Base-by-base conservation (phyloP, 1,284 basidiomycete species). In the Ustilago bromivora region DNA sequence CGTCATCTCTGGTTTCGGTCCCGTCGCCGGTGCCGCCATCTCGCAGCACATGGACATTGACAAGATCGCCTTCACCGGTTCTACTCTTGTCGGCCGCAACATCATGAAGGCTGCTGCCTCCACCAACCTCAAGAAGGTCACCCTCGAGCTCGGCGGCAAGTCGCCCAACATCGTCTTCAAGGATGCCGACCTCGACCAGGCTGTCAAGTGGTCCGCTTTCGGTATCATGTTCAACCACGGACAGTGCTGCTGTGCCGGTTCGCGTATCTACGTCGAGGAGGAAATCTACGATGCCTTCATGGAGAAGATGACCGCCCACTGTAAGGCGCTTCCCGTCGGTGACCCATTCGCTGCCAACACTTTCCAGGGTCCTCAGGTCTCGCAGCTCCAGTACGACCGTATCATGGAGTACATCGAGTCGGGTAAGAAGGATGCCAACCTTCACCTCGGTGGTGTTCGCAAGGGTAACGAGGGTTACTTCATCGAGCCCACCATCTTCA, bases 351-450 rank as follows among this genome's bases (percentile, higher is more conserved):
- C 87, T 15, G 82, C 86, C 2, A 89, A 89, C 47, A 90, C 91
- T 46, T 90, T 91, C 88, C 94, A 95, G 85, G 95, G 95, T 51
- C 94, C 95, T n/a, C 94, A 94, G 87, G 92, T 96, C 65, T 94
- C 91, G 35, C 73, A 82, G 58, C 76, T 80, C 31, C 96, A 98
- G 87, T 94, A 92, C 81, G 94, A 98, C 86, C 92, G 94, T 76
- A 92, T 96, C 88, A 93, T 95, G 92, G 89, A 88, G 56, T 96
- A 94, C 89, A 95, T 98, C 87, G 87, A 94, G 71, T 90, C 91
- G 17, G 96, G 95, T 32, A 94, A 92, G 88, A 81, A 90, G 57
- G 95, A 95, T 54, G 80, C 66, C n/a, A 95, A 87, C 17, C 89
- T 95, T 35, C 89, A 92, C 85, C 79, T 89, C 43, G 95, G 95